Base-by-base conservation (phyloP, 2,329 filamentous ascomycete genomes). In the Penicillium sclerotiorum region DNA sequence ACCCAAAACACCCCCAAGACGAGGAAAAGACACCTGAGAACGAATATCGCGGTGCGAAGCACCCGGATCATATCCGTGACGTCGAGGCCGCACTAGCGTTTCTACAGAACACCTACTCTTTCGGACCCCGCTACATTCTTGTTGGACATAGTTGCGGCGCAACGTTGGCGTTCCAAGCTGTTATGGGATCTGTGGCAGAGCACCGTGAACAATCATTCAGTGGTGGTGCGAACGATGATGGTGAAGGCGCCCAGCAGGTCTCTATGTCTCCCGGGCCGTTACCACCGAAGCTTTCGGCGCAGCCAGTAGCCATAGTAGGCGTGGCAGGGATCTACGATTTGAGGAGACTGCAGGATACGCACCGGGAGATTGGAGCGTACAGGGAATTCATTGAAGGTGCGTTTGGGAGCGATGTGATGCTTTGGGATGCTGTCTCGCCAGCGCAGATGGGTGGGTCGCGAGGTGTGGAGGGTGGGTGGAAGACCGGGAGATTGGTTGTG, bases 141-240 rank as follows among this genome's bases (percentile, higher is more conserved):
- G 69, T 72, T 11, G 75, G 75, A 4, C 75, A 78, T 52, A 77
- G 74, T 43, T 76, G 74, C 46, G 75, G 75, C 6, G 75, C 75
- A 8, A 77, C 74, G 2, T 54, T 78, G 35, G 73, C 74, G 8
- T 73, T 76, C 44, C 73, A 77, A 48, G 61, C 65, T 5, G 71
- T 74, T 5, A 74, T 77, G 70, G 57, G 63, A 7, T 39, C 53
- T 21, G 43, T 66, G 32, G 42, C 56, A 18, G 45, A 43, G 5
- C 50, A 56, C n/a, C 20, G 48, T 18, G 44, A 61, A 47, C 33
- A 47, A 23, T 21, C 47, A 1, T 54, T 53, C 21, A 49, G 32
- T 11, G 47, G 32, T 1, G 48, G 45, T 1, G 20, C 40, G 1
- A 33, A 52, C 8, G 54, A 53, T 8, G 18, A 50, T 8, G 47